These are phyloP conservation scores for Nothopassalora personata DNA, from an alignment of 2,329 filamentous ascomycete genomes.

Conservation along the genomic window DNA sequence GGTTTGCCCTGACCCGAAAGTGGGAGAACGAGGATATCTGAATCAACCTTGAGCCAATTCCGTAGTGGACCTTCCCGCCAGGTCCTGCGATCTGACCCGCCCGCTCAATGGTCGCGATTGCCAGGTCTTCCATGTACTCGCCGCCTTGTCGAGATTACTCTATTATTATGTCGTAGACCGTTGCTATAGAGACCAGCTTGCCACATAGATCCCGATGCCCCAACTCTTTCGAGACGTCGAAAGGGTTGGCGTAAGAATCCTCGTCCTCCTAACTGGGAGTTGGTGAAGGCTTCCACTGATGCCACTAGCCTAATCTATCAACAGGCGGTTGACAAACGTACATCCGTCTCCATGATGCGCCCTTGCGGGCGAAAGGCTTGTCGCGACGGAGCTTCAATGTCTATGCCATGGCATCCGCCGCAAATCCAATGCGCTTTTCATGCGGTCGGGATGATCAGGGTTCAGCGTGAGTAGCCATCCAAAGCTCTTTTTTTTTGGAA, in stretches of 20 bases:
- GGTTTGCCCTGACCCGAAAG: too few species aligned
- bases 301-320: slow-evolving; percentile 10
- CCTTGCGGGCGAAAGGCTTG: slow-evolving; percentile 7
- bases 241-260: neutral
- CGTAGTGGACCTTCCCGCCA: neutral
- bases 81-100: neutral
- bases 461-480: slow-evolving; percentile 1
- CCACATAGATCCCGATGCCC: neutral
- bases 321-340: slow-evolving; percentile 12
- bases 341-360: slow-evolving; percentile 17
- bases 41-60: neutral
- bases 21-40: too few species aligned
- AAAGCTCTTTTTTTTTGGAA: too few species aligned
- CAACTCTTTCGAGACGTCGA: neutral
- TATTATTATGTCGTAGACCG: neutral
- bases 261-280: neutral
- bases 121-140: neutral
- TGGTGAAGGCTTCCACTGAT: slow-evolving; percentile 8
- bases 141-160: neutral
- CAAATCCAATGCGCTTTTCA: neutral
- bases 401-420: slow-evolving; percentile 3
- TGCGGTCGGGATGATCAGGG: neutral
- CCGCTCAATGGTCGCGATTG: neutral
- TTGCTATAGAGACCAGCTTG: neutral
- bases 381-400: neutral